Evolutionary conservation across 108 stramenopile genomes (phyloP).

Genomic region (Nitzschia inconspicua): DNA sequence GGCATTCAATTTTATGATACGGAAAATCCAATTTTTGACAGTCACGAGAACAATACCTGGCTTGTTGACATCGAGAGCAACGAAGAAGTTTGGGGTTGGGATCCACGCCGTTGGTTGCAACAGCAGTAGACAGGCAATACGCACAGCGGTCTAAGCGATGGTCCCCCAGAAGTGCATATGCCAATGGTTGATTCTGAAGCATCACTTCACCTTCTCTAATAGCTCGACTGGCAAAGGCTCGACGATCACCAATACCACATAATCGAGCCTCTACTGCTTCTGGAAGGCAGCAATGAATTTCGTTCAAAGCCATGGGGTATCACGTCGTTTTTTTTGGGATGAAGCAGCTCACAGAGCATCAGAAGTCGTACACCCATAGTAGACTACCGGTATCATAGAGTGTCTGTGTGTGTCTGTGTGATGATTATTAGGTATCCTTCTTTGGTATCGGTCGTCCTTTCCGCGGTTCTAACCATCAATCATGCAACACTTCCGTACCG

Average conservation of each 20-base stretch:
- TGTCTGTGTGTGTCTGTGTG: too few relatives aligned
- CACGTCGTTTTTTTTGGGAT: too few relatives aligned
- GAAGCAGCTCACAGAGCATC: too few relatives aligned
- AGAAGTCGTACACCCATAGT: too few relatives aligned
- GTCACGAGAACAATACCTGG: slow-evolving; percentile 27
- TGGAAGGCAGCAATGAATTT: background rate
- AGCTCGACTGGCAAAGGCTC: slow-evolving; percentile 7
- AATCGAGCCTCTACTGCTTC: background rate
- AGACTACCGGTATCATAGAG: too few relatives aligned
- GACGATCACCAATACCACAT: slow-evolving; percentile 6
- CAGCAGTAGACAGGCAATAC: background rate
- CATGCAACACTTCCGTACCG: too few relatives aligned
- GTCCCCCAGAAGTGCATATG: background rate
- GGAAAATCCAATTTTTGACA: slow-evolving; percentile 31
- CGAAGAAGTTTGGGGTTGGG: slow-evolving; percentile 8
- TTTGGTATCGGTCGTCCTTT: too few relatives aligned
- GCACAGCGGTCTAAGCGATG: slow-evolving; percentile 16
- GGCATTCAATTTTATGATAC: slow-evolving; percentile 25
- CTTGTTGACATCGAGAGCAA: slow-evolving; percentile 23
- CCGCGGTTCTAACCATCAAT: too few relatives aligned
- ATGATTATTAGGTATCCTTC: too few relatives aligned
- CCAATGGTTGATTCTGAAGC: slow-evolving; percentile 13
- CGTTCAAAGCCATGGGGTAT: too few relatives aligned
- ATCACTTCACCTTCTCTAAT: slow-evolving; percentile 13
- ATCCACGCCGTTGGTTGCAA: background rate